phyloP scores from a whole-genome alignment of 2,329 filamentous ascomycete genomes.

The Penicillium nordicum region DNA sequence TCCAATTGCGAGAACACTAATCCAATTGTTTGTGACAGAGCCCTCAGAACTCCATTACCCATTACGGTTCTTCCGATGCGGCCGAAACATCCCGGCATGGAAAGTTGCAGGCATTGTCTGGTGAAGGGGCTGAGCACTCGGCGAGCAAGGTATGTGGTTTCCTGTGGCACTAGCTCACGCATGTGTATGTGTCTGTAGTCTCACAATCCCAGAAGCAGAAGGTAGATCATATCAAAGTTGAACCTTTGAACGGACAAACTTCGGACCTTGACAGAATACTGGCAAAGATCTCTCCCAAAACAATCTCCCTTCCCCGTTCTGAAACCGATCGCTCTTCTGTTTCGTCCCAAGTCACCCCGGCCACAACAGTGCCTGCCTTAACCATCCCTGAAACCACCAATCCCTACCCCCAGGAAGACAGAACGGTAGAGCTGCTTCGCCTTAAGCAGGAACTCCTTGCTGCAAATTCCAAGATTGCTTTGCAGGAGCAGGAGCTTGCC shows the following conservation, averaged over 20 bases:
- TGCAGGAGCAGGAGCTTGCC: conserved; percentile 60
- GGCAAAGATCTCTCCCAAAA: conserved; percentile 40
- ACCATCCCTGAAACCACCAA: conserved; percentile 10
- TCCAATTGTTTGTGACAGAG: conserved; percentile 14
- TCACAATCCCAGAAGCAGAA: conserved; percentile 49
- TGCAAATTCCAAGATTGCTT: conserved; percentile 56
- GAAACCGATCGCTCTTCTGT: conserved; percentile 22
- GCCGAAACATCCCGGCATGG: conserved; percentile 36
- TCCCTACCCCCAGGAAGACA: conserved; percentile 23
- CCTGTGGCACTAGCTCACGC: neutral
- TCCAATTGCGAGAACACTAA: neutral
- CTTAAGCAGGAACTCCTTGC: conserved; percentile 57
- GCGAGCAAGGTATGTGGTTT: conserved; percentile 37
- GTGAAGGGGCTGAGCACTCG: conserved; percentile 24
- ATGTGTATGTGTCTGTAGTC: conserved; percentile 9
- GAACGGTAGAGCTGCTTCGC: conserved; percentile 51
- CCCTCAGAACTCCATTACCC: conserved; percentile 25
- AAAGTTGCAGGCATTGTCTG: conserved; percentile 27
- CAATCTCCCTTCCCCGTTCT: conserved; percentile 10
- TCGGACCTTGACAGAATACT: conserved; percentile 63
- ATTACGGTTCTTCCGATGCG: conserved; percentile 29
- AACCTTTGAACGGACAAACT: conserved; percentile 26
- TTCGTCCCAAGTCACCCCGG: conserved; percentile 18
- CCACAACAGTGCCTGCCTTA: conserved; percentile 9
- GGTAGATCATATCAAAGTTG: conserved; percentile 37